phyloP scores from a whole-genome alignment of 768 basidiomycete genomes.

The Myochromella boudieri region DNA sequence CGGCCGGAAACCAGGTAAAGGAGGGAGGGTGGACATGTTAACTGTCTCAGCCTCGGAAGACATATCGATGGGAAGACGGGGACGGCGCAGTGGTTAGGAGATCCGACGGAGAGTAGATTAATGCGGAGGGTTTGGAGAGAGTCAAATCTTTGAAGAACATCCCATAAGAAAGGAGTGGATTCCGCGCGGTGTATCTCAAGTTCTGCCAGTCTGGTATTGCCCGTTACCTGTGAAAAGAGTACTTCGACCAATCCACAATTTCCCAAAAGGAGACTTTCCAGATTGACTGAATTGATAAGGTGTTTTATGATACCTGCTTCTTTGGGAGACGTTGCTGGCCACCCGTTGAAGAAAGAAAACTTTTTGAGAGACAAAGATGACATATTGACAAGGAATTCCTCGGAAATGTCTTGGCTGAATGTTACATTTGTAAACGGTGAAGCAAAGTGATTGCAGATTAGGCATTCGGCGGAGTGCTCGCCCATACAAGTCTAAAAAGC shows the following conservation, averaged over 20 bases:
- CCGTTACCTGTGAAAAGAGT: constrained; percentile 1
- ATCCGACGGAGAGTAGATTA: too few relatives aligned
- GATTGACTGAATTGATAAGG: neutral
- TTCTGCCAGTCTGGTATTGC: constrained; percentile 1
- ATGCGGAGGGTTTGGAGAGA: constrained; percentile 6
- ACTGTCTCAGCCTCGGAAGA: constrained; percentile 8
- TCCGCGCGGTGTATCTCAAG: neutral
- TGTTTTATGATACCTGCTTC: neutral
- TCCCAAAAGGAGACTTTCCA: constrained; percentile 2
- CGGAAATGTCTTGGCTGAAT: constrained; percentile 4
- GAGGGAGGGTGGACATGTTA: constrained; percentile 6
- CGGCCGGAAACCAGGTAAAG: constrained; percentile 5
- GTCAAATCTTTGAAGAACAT: constrained; percentile 2
- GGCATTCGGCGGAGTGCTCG: constrained; percentile 15
- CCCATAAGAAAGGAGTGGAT: neutral
- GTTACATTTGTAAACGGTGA: too few relatives aligned
- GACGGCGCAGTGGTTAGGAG: neutral
- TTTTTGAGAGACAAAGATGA: constrained; percentile 5
- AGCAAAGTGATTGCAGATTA: constrained; percentile 13
- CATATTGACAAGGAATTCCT: constrained; percentile 11
- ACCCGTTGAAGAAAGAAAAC: neutral
- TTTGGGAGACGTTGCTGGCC: too few relatives aligned
- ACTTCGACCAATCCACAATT: neutral
- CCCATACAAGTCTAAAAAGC: constrained; percentile 16
- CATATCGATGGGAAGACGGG: constrained; percentile 7